Base-by-base conservation (phyloP, 169 alveolate species). In the Eimeria praecox region DNA sequence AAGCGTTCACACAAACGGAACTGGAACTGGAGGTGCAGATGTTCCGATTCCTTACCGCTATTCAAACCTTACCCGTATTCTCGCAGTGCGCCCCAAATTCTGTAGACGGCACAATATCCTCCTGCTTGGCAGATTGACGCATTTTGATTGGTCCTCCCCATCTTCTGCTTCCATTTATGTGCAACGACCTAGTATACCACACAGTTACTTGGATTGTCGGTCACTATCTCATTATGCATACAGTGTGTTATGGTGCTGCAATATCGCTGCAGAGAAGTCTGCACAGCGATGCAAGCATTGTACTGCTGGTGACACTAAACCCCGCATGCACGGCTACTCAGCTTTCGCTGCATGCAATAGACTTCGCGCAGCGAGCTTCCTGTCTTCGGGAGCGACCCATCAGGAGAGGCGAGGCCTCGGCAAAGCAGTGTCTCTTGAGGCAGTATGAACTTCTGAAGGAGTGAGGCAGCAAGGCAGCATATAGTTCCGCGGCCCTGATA, bases 301-400 rank as follows among this genome's bases (percentile, higher is more conserved):
- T 87, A 44, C 83, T 87, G 83, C 62, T 87, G 83, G 94, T 87
- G 69, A 59, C 94, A 44, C 40, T 87, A 46, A 87, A 87, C 52
- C 94, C 94, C 83, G 80, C 94, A 59, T 59, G 83, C 83, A 87
- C 83, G 14, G 94, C 94, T 35, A 87, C 94, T 87, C 94, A 87
- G 82, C 94, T 87, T 24, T 87, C 94, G 59, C 94, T 87, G 66
- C 94, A 87, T 44, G 94, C 94, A 59, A 87, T 87, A n/a, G 94
- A 87, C 18, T 87, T 87, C 22, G 94, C 94, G 14, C 94, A 87
- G 85, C 80, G 94, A 20, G 94, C 94, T n/a, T 87, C 94, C 75
- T 87, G 78, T 22, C 94, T 87, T 24, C 94, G 83, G 30, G 94
- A 87, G 35, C 35, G 83, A 5, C 82, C 66, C 52, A 18, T 59